phyloP scores from a whole-genome alignment of 352 stramenopile species.

The Phytopythium ostracodes region DNA sequence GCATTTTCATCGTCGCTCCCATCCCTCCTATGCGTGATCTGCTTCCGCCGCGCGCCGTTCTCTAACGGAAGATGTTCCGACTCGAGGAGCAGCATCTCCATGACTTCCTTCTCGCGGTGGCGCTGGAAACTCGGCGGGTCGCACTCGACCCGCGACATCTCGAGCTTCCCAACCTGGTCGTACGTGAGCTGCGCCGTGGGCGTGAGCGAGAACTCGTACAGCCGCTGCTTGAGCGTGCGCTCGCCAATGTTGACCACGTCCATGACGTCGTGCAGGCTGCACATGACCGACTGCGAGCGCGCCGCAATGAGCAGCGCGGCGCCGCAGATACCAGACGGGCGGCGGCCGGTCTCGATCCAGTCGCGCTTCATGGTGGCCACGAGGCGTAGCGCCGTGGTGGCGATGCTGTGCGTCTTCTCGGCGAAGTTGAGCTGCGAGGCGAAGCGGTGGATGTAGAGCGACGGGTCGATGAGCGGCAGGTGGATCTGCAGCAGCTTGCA shows the following conservation, averaged over 20 bases:
- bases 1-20: constrained; percentile 32
- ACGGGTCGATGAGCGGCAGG: constrained; percentile 97
- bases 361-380: constrained; percentile 98
- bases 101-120: constrained; percentile 82
- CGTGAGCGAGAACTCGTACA: constrained; percentile 97
- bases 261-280: constrained; percentile 81
- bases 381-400: constrained; percentile 94
- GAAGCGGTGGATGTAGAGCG: constrained; percentile 98
- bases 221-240: constrained; percentile 93
- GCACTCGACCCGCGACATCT: constrained; percentile 84
- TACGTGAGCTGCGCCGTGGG: constrained; percentile 93
- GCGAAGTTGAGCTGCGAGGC: constrained; percentile 97
- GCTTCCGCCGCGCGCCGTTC: constrained; percentile 25
- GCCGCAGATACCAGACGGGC: constrained; percentile 96
- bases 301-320: constrained; percentile 95
- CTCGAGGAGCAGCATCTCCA: constrained; percentile 90
- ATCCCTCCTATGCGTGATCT: constrained; percentile 12
- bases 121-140: constrained; percentile 88
- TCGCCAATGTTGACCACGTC: constrained; percentile 96
- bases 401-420: constrained; percentile 90
- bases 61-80: constrained; percentile 60
- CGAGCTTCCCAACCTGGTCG: constrained; percentile 92
- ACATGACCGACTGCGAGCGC: constrained; percentile 93
- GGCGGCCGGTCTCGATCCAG: constrained; percentile 97
- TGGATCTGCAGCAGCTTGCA: constrained; percentile 94